These are phyloP conservation scores for Trichoderma sp. DNA, from an alignment of 2,329 filamentous ascomycete species.

Conservation along the genomic window DNA sequence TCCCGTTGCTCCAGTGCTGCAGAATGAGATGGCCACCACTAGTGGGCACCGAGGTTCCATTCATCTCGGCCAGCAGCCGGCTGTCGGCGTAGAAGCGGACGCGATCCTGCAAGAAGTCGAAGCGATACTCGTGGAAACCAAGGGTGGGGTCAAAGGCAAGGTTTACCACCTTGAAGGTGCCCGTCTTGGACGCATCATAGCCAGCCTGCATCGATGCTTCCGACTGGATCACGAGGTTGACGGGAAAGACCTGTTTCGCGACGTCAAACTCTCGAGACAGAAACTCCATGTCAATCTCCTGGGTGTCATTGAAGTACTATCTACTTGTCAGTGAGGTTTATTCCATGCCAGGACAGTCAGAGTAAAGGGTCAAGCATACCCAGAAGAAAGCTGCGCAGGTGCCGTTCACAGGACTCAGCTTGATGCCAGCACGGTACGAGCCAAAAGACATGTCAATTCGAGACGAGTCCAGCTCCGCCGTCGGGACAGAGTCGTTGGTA, in stretches of 20 bases:
- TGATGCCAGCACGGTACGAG: slow-evolving; percentile 70
- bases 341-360: background rate
- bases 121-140: slow-evolving; percentile 76
- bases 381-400: slow-evolving; percentile 83
- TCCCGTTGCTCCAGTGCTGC: slow-evolving; percentile 80
- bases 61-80: slow-evolving; percentile 58
- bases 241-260: slow-evolving; percentile 55
- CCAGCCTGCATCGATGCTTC: slow-evolving; percentile 60
- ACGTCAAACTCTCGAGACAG: slow-evolving; percentile 66
- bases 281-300: slow-evolving; percentile 83
- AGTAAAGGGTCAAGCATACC: slow-evolving; percentile 49
- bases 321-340: background rate
- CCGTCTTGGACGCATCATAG: slow-evolving; percentile 64
- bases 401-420: slow-evolving; percentile 61
- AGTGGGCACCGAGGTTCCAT: slow-evolving; percentile 60
- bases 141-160: slow-evolving; percentile 68
- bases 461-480: slow-evolving; percentile 66
- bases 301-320: slow-evolving; percentile 76
- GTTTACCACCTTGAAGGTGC: slow-evolving; percentile 59
- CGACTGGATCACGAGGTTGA: slow-evolving; percentile 79
- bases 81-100: slow-evolving; percentile 74
- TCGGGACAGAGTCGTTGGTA: slow-evolving; percentile 58
- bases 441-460: slow-evolving; percentile 70
- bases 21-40: slow-evolving; percentile 68
- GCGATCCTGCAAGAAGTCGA: slow-evolving; percentile 68